Base-by-base conservation (phyloP, 257 asterid genomes). In the Paraleonurus japonicus region DNA sequence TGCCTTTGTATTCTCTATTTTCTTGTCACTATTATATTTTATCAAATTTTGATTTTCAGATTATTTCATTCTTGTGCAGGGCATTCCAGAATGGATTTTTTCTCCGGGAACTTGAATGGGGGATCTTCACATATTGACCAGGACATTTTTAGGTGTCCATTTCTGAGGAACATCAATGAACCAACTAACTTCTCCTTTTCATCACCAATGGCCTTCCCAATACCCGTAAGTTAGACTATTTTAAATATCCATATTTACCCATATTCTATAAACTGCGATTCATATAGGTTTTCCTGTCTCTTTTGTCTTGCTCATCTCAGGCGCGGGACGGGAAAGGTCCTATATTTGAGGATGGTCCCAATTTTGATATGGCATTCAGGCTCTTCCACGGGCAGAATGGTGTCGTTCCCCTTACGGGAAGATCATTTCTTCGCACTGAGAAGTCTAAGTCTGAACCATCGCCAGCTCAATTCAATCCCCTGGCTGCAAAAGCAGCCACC, bases 301-400 rank as follows among this genome's bases (percentile, higher is more conserved):
- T 10, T 62, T 64, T 79, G n/a, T 43, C 71, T 57, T 61, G 41
- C 45, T 67, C 37, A 71, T 68, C 55, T 77, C 83, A 90, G 98
- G 81, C 19, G 11, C 75, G 64, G 43, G 94, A 85, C 58, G 86
- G 78, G 57, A 90, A 85, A 78, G 96, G 98, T 63, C 98, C 98
- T 32, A 90, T 93, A 71, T 93, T 90, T 73, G 97, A 90, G 89
- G 98, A 93, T 83, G 98, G 94, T 62, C 90, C 94, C 76, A 90
- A 93, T 82, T 93, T 93, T 78, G 95, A 88, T 65, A 81, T 75
- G 86, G 94, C 98, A 27, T 93, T 93, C 78, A 86, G 90, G 77
- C 88, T 90, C 77, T 93, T 93, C 84, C 98, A 93, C 67, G 98
- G 98, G 77, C 90, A 93, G 82, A 85, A 87, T 45, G 97, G 98